Evolutionary conservation across 2,329 filamentous ascomycete genomes (phyloP).

Genomic region (Decorospora gaudefroyi): DNA sequence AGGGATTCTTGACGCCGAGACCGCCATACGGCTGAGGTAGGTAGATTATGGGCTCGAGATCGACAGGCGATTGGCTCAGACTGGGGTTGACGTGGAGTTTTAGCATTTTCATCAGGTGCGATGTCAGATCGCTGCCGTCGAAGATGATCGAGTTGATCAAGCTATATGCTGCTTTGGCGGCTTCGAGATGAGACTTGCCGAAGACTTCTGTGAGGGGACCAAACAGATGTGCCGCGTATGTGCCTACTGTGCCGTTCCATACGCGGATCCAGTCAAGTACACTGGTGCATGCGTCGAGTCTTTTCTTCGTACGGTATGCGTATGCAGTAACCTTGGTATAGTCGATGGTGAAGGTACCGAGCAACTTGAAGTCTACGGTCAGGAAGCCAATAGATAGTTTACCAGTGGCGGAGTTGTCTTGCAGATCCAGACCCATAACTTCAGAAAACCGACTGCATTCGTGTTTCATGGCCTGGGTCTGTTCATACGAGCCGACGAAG

Average conservation of each 20-base stretch:
- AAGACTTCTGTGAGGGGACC: conserved; percentile 35
- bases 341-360: conserved; percentile 15
- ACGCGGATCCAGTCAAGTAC: conserved; percentile 35
- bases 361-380: neutral
- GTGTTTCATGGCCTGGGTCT: conserved; percentile 7
- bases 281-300: conserved; percentile 24
- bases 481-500: conserved; percentile 28
- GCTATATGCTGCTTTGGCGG: conserved; percentile 31
- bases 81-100: conserved; percentile 4
- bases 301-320: conserved; percentile 27
- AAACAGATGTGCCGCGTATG: conserved; percentile 34
- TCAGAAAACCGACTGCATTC: conserved; percentile 22
- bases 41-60: conserved; percentile 36
- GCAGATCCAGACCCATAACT: conserved; percentile 22
- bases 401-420: neutral
- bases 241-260: conserved; percentile 36
- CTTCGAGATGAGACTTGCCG: conserved; percentile 30
- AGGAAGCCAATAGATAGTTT: conserved; percentile 24
- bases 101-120: conserved; percentile 27
- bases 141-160: conserved; percentile 32
- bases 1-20: conserved; percentile 39
- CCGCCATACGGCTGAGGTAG: conserved; percentile 36
- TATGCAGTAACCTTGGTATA: conserved; percentile 20
- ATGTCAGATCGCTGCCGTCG: conserved; percentile 23
- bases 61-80: conserved; percentile 3